A percentile compares a stretch with the other conserved stretches of the same genome.
phyloP scores from a whole-genome alignment of 2,329 filamentous ascomycete genomes.

The Aspergillus fumigatus region DNA sequence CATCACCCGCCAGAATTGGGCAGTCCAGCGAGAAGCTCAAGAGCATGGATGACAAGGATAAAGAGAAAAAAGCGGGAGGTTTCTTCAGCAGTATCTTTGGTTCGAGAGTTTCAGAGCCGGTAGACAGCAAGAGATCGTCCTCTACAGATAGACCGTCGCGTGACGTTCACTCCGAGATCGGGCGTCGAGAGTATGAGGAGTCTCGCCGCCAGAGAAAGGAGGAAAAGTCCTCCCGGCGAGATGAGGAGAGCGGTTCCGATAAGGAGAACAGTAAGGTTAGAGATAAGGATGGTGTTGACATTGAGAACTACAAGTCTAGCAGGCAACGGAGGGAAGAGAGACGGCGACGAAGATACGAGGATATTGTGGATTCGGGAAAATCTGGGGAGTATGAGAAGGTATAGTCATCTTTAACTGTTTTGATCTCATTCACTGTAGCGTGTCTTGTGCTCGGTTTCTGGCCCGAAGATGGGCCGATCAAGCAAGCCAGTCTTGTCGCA shows the following conservation, averaged over 20 bases:
- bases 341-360: conserved; percentile 34
- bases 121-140: conserved; percentile 22
- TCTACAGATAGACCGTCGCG: conserved; percentile 27
- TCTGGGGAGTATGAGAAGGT: conserved; percentile 35
- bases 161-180: conserved; percentile 35
- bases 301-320: conserved; percentile 30
- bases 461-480: conserved; percentile 17
- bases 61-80: conserved; percentile 28
- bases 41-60: conserved; percentile 30
- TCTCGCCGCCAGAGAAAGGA: conserved; percentile 40
- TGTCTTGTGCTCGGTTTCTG: conserved; percentile 27
- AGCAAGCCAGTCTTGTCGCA: conserved; percentile 20
- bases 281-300: conserved; percentile 34
- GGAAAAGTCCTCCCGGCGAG: conserved; percentile 35
- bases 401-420: conserved; percentile 29
- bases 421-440: conserved; percentile 15
- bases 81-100: conserved; percentile 37
- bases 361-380: conserved; percentile 32
- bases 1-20: conserved; percentile 28
- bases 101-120: conserved; percentile 30
- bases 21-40: conserved; percentile 29
- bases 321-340: conserved; percentile 33
- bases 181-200: conserved; percentile 29
- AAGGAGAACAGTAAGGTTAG: conserved; percentile 30
- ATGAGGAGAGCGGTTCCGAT: conserved; percentile 41